Evolutionary conservation across 179 eudicot species (phyloP).

Genomic region (Silene noctiflora): DNA sequence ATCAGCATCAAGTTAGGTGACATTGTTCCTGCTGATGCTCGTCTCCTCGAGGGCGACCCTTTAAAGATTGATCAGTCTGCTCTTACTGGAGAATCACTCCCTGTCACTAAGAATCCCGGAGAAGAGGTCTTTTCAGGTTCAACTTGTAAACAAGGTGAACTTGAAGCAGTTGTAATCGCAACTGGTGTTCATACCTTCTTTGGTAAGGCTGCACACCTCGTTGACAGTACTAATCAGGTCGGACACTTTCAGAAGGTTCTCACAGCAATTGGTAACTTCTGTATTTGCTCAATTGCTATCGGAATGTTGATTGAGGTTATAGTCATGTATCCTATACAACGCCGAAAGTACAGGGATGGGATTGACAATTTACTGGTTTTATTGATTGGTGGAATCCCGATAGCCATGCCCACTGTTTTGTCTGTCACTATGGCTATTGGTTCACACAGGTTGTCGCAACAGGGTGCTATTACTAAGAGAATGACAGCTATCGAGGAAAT

Average conservation of each 20-base stretch:
- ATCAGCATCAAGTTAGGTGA: slow-evolving; percentile 84
- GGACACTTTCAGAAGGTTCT: slow-evolving; percentile 93
- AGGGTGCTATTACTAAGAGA: slow-evolving; percentile 93
- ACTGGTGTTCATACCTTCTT: slow-evolving; percentile 96
- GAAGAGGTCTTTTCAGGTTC: slow-evolving; percentile 92
- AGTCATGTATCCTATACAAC: slow-evolving; percentile 90
- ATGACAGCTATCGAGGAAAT: slow-evolving; percentile 97
- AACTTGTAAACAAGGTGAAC: slow-evolving; percentile 91
- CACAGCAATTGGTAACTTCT: slow-evolving; percentile 86
- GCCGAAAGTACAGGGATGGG: slow-evolving; percentile 69
- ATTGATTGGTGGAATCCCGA: slow-evolving; percentile 94
- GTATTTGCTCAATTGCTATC: slow-evolving; percentile 88
- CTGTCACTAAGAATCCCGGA: slow-evolving; percentile 69
- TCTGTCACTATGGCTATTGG: slow-evolving; percentile 98
- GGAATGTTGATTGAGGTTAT: slow-evolving; percentile 78
- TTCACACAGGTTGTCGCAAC: slow-evolving; percentile 84
- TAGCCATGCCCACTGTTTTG: slow-evolving; percentile 92
- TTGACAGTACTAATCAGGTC: slow-evolving; percentile 90
- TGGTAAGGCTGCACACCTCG: slow-evolving; percentile 96
- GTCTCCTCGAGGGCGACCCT: slow-evolving; percentile 91
- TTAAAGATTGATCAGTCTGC: slow-evolving; percentile 85
- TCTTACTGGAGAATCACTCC: slow-evolving; percentile 87
- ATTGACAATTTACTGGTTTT: slow-evolving; percentile 83
- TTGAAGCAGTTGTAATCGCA: slow-evolving; percentile 91
- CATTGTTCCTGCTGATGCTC: slow-evolving; percentile 88